Evolutionary conservation across 1,139 yeast genomes (phyloP).

Genomic region (Petasospora fabianii): DNA sequence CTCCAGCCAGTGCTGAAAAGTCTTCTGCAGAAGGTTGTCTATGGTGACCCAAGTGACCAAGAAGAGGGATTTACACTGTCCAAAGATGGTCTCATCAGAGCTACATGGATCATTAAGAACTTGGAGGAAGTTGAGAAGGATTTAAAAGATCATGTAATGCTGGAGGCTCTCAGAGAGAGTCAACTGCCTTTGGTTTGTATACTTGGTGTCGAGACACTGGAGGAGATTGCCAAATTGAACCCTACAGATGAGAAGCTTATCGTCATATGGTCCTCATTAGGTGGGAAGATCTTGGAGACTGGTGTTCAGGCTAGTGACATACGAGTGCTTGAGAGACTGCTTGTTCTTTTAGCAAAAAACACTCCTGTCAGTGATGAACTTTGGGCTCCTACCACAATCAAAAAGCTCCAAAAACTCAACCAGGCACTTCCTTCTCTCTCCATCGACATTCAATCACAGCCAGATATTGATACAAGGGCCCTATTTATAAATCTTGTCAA

Average conservation of each 20-base stretch:
- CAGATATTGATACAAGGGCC: constrained; percentile 1
- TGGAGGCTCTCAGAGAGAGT: constrained; percentile 5
- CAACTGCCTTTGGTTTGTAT: constrained; percentile 10
- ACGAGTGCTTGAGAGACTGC: constrained; percentile 11
- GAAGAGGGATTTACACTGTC: constrained; percentile 18
- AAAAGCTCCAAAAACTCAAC: constrained; percentile 3
- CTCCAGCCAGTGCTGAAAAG: constrained; percentile 12
- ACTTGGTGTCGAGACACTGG: constrained; percentile 10
- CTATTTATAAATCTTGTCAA: constrained; percentile 6
- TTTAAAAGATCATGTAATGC: constrained; percentile 2
- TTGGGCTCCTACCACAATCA: constrained; percentile 5
- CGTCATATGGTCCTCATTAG: constrained; percentile 8
- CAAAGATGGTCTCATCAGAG: constrained; percentile 9
- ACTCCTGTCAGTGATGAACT: constrained; percentile 2
- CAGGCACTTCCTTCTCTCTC: constrained; percentile 1
- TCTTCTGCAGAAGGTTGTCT: constrained; percentile 21
- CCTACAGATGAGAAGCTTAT: constrained; percentile 11
- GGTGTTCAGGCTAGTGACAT: constrained; percentile 4
- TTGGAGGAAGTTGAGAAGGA: constrained; percentile 7
- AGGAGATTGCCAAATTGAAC: constrained; percentile 6
- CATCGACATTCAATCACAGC: constrained; percentile 1
- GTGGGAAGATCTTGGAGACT: neutral
- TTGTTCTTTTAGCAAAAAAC: constrained; percentile 10
- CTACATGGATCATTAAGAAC: constrained; percentile 17
- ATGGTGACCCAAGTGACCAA: constrained; percentile 26